These are phyloP conservation scores for Primulina huaijiensis DNA, from an alignment of 257 asterid genomes.

Conservation along the genomic window DNA sequence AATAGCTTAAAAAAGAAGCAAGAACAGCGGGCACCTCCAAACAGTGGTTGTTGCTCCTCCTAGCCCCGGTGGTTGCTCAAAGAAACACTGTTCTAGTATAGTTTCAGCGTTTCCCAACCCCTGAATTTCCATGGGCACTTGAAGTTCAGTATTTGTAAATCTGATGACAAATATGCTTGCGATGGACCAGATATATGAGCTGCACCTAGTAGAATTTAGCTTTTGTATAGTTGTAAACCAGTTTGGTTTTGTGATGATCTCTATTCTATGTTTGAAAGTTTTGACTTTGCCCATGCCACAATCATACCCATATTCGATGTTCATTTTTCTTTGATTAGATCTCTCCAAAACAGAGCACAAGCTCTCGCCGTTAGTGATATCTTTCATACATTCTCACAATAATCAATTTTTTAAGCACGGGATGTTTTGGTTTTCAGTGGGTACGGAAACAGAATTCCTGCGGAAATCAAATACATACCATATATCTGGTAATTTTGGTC, in stretches of 20 bases:
- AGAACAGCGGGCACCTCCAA: constrained; percentile 51
- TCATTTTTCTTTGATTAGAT: not conserved
- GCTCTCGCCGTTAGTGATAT: not conserved
- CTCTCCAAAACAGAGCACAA: not conserved
- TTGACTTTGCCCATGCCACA: not conserved
- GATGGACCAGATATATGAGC: constrained; percentile 26
- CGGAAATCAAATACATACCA: not conserved
- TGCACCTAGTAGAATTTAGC: constrained; percentile 24
- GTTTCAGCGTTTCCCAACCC: constrained; percentile 4
- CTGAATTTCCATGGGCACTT: not conserved
- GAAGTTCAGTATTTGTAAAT: constrained; percentile 26
- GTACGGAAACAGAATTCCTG: not conserved
- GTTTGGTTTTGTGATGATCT: constrained; percentile 23
- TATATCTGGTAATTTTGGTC: not conserved
- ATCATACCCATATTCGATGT: not conserved
- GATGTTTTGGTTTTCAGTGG: not conserved
- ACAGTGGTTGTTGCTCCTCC: constrained; percentile 65
- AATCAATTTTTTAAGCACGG: not conserved
- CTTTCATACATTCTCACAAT: not conserved
- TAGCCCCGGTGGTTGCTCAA: constrained; percentile 60
- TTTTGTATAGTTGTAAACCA: constrained; percentile 35
- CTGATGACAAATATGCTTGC: constrained; percentile 22
- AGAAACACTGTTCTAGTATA: constrained; percentile 21
- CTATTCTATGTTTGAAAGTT: not conserved
- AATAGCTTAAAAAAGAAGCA: constrained; percentile 76